A percentile compares a stretch with the other conserved stretches of the same genome.
Conservation (phyloP, 176 grass and related monocot species). For the Eragrostis nindensis region DNA sequence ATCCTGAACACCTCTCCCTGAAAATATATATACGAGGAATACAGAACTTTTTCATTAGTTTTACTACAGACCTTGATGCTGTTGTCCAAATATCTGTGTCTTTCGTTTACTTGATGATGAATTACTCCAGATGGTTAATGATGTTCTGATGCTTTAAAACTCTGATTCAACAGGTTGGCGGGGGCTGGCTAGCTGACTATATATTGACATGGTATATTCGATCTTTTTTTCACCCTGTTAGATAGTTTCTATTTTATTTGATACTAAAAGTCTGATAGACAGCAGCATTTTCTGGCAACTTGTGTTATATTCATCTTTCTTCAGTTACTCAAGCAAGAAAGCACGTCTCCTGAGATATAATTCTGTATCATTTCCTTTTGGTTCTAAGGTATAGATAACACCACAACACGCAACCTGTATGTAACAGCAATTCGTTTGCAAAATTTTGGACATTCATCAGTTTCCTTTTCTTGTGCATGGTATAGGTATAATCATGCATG, state of each 20-base stretch:
- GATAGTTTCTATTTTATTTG: constrained; percentile 29
- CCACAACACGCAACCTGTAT: constrained; percentile 28
- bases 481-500: neutral
- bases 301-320: neutral
- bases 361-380: constrained; percentile 23
- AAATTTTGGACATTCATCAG: neutral
- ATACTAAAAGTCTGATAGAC: constrained; percentile 2
- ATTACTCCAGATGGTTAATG: neutral
- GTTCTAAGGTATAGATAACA: constrained; percentile 12
- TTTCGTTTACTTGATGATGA: constrained; percentile 12
- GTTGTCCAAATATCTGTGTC: neutral
- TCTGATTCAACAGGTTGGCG: constrained; percentile 56
- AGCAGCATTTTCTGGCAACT: constrained; percentile 7
- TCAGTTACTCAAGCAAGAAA: neutral
- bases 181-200: constrained; percentile 45
- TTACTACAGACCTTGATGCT: neutral
- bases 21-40: constrained; percentile 8
- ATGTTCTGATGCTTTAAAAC: neutral
- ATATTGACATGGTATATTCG: constrained; percentile 17
- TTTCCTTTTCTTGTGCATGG: neutral
- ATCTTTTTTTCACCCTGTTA: neutral
- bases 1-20: neutral
- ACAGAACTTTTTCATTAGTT: neutral
- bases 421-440: constrained; percentile 35
- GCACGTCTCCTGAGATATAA: constrained; percentile 11